Percentiles rank a stretch among this genome's conserved stretches.
Conservation (phyloP, 352 stramenopile species). For the Phytophthora meadii region DNA sequence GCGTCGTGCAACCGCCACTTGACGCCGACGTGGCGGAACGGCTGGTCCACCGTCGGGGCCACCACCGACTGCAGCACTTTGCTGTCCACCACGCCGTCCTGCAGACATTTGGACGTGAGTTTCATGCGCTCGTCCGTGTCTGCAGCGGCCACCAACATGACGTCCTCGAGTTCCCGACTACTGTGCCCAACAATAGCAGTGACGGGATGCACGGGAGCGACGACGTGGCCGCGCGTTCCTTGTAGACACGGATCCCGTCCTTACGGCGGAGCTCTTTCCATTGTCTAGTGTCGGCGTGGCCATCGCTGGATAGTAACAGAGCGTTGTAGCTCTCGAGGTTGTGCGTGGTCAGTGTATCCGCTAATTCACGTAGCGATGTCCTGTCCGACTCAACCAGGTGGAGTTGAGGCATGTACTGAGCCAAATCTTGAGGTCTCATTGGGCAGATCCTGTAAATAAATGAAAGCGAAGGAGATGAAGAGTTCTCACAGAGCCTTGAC, state of each 20-base stretch:
- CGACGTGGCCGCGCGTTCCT: conserved; percentile 19
- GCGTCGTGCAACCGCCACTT: conserved; percentile 64
- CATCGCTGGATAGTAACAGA: conserved; percentile 19
- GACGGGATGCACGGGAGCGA: conserved; percentile 33
- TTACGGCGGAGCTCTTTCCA: conserved; percentile 44
- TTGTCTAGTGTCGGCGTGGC: conserved; percentile 25
- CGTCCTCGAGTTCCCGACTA: conserved; percentile 36
- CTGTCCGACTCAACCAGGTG: conserved; percentile 30
- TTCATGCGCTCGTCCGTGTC: conserved; percentile 57
- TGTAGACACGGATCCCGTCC: conserved; percentile 37
- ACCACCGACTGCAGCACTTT: conserved; percentile 64
- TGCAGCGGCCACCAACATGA: conserved; percentile 34
- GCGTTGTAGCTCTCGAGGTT: conserved; percentile 39
- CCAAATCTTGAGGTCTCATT: conserved; percentile 13
- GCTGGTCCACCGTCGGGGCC: conserved; percentile 42
- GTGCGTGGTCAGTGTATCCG: conserved; percentile 36
- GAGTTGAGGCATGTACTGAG: conserved; percentile 20
- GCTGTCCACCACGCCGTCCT: conserved; percentile 53
- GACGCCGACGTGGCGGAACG: conserved; percentile 64
- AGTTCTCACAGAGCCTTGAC: neutral
- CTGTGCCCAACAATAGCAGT: conserved; percentile 36
- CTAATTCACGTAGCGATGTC: conserved; percentile 29
- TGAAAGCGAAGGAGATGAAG: neutral
- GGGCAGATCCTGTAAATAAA: neutral
- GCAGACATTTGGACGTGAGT: conserved; percentile 46